Base-by-base conservation (phyloP, 805 yeast species). In the Ogataea trehaloabstinens region DNA sequence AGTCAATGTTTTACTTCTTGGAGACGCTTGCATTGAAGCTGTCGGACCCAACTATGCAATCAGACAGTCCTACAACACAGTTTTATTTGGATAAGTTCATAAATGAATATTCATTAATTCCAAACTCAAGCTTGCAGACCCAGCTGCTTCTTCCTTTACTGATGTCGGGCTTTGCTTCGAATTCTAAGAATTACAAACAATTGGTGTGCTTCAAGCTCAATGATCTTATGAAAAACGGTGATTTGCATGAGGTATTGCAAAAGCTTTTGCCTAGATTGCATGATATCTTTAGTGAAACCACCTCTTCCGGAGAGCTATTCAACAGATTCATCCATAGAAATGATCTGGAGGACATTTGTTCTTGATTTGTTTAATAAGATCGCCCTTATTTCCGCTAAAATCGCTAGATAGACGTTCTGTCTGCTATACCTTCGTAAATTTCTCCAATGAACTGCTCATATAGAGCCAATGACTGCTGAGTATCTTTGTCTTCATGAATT, bases 391-490 rank as follows among this genome's bases (percentile, higher is more conserved):
- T 38, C 13, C 40, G 50, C 32, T 37, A 39, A 24, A 28, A 37
- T 40, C 33, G 8, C 41, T 44, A 61, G 15, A 57, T 51, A 7
- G 67, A 63, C 3, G 63, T 60, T 19, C 66, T 46, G 41, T 61
- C 66, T 19, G 53, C 44, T 16, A 63, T 50, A 1, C 67, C 68
- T 37, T 64, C 68, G 40, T 62, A 64, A 7, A 58, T 42, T 37
- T 63, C 66, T 5, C 69, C 69, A 2, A 64, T 45, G 15, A 45
- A 44, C 12, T 46, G 48, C 36, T 63, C 66, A 36, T 49, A 55
- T 11, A 21, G 12, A 6, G 24, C 24, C 31, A 55, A 6, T 31
- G 37, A 37, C 11, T 37, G 16, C 7, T 30, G 33, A 22, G 7
- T 19, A 10, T 8, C 42, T 8, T 25, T 24, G 4, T 37, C 42